Evolutionary conservation across 768 basidiomycete genomes (phyloP), one percentile per base, ranked within the genome.

Genomic region (Amanita rubescens): DNA sequence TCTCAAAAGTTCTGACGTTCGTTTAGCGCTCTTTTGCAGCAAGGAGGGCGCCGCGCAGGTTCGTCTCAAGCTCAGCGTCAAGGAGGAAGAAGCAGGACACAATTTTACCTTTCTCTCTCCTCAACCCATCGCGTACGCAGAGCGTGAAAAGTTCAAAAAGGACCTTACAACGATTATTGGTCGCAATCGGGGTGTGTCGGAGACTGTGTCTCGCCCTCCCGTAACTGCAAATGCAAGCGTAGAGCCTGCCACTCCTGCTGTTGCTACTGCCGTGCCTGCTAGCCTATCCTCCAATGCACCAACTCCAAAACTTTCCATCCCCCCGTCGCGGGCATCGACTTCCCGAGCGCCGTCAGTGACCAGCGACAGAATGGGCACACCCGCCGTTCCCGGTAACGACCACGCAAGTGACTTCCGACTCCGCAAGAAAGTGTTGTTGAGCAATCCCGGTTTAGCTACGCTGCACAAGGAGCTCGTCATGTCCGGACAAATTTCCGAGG

Each of bases 401-500:
- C 74, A 84, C 2, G 75, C 78, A 11, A 75, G 71, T 30, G 88
- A 90, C 58, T 90, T 87, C 61, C 77, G 80, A 38, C 69, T 93
- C 20, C 76, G 90, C 46, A 90, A 90, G 67, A 81, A 81, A 53
- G 88, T 96, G 1, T 75, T 97, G 22, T 64, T 90, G 62, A 80
- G 80, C 64, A 85, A 86, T 57, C 80, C 87, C 1, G 90, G 91
- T 54, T 75, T 97, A 51, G 84, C 83, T 17, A 67, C 80, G 10
- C 72, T 99, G 41, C 94, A 98, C 67, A 82, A 84, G 35, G 90
- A 95, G 46, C 80, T 98, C 55, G 96, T 98, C 43, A 81, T 90
- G 68, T 75, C 75, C 25, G 83, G 85, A 9, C 85, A 90, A 58
- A 87, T 99, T 27, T 87, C 86, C 1, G 94, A 98, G 67, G 79